Percentiles rank a stretch among this genome's conserved stretches.
Conservation (phyloP, 306 rosid species). For the Castanospermum australe region DNA sequence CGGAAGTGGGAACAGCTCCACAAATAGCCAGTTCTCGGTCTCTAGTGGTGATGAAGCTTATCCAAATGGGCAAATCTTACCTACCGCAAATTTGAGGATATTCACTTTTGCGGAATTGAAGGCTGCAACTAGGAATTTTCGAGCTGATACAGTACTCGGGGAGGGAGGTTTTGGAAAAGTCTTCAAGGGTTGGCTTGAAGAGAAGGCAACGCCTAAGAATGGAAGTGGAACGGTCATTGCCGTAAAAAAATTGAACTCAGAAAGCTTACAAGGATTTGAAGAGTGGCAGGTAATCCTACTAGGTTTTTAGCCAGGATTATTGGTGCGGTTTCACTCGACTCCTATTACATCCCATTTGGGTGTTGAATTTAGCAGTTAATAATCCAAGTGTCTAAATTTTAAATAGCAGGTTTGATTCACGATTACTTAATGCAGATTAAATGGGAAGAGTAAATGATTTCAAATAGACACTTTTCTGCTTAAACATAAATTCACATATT, state of each 20-base stretch:
- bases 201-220: slow-evolving; percentile 47
- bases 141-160: slow-evolving; percentile 74
- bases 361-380: not conserved
- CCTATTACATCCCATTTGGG: not conserved
- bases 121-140: slow-evolving; percentile 79
- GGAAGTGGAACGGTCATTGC: slow-evolving; percentile 68
- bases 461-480: not conserved
- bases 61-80: slow-evolving; percentile 70
- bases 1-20: slow-evolving; percentile 47
- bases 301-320: not conserved
- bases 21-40: slow-evolving; percentile 63
- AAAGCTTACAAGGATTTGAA: slow-evolving; percentile 83
- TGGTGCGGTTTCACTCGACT: not conserved
- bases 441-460: not conserved
- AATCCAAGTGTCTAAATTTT: not conserved
- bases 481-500: not conserved
- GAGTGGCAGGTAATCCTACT: slow-evolving; percentile 83
- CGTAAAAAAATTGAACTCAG: slow-evolving; percentile 85
- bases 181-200: slow-evolving; percentile 92
- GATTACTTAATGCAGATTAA: not conserved
- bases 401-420: not conserved
- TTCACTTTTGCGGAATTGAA: slow-evolving; percentile 73
- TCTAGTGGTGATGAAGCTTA: slow-evolving; percentile 48
- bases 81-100: slow-evolving; percentile 65
- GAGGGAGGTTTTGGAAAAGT: slow-evolving; percentile 98